Conservation (phyloP, 2,329 filamentous ascomycete genomes). For the Phaeophleospora eucalypticola region DNA sequence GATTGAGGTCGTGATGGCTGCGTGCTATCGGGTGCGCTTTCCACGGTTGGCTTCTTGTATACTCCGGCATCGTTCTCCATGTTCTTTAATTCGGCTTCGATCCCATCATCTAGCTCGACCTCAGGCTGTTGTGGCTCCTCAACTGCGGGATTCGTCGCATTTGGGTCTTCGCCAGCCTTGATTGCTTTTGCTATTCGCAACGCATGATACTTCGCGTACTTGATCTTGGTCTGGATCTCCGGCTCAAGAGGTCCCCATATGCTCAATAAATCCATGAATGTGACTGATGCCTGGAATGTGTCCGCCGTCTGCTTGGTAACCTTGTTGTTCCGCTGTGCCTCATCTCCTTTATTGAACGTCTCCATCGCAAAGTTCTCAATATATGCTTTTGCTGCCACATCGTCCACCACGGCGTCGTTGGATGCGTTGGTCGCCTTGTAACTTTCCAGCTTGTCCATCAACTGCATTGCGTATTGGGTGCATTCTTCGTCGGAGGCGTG, state of each 20-base stretch:
- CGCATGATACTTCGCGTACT: constrained; percentile 95
- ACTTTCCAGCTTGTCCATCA: constrained; percentile 91
- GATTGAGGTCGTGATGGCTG: constrained; percentile 37
- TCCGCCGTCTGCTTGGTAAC: constrained; percentile 75
- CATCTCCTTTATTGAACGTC: constrained; percentile 79
- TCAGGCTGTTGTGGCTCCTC: constrained; percentile 36
- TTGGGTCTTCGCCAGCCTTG: constrained; percentile 86
- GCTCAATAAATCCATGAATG: constrained; percentile 81
- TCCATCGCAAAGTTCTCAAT: constrained; percentile 91
- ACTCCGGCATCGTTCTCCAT: constrained; percentile 25
- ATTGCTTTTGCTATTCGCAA: constrained; percentile 85
- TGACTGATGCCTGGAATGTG: constrained; percentile 87
- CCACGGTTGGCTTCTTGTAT: constrained; percentile 51
- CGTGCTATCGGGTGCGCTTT: constrained; percentile 57
- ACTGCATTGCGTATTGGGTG: constrained; percentile 70
- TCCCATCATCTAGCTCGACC: constrained; percentile 18
- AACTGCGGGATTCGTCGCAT: constrained; percentile 77
- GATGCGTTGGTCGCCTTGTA: constrained; percentile 68
- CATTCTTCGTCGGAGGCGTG: constrained; percentile 76
- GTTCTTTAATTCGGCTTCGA: constrained; percentile 27
- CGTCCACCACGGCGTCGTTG: constrained; percentile 82
- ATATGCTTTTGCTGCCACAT: constrained; percentile 81
- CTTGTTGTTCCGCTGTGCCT: constrained; percentile 68
- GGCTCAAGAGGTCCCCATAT: constrained; percentile 75
- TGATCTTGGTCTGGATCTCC: constrained; percentile 81